Evolutionary conservation across 2,329 filamentous ascomycete species (phyloP).

Genomic region (Colletotrichum chrysophilum): DNA sequence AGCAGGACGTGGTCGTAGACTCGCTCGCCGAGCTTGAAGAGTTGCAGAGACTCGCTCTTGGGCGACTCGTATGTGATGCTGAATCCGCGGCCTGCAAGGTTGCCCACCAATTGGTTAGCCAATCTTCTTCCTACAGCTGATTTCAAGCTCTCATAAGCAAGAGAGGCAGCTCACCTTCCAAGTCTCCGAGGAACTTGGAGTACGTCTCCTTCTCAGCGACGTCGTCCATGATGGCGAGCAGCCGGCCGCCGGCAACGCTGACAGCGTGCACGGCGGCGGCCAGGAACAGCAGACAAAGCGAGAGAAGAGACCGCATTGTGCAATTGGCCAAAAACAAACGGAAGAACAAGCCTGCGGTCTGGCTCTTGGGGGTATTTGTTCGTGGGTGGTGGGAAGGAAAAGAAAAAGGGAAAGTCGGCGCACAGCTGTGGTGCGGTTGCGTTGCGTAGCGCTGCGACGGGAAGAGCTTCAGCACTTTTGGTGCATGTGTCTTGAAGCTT

Average conservation of each 20-base stretch:
- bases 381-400: neutral
- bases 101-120: constrained; percentile 25
- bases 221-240: constrained; percentile 89
- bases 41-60: constrained; percentile 75
- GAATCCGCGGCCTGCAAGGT: constrained; percentile 76
- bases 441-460: constrained; percentile 19
- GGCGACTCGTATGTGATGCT: constrained; percentile 81
- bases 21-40: constrained; percentile 87
- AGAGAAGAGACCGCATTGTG: constrained; percentile 77
- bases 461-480: constrained; percentile 19
- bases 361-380: constrained; percentile 10
- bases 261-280: constrained; percentile 73
- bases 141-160: neutral
- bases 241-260: constrained; percentile 81
- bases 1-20: constrained; percentile 91
- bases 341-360: neutral
- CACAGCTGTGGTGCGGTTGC: constrained; percentile 23
- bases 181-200: constrained; percentile 78
- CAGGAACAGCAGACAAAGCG: constrained; percentile 71
- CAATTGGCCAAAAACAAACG: constrained; percentile 19
- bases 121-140: neutral
- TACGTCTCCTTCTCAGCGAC: constrained; percentile 81
- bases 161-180: constrained; percentile 61
- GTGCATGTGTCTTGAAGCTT: constrained; percentile 27
- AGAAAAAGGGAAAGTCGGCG: constrained; percentile 23